Percentiles rank a stretch among this genome's conserved stretches.
Evolutionary conservation across 345 rosid species (phyloP).

Genomic region (Moricandia arvensis): DNA sequence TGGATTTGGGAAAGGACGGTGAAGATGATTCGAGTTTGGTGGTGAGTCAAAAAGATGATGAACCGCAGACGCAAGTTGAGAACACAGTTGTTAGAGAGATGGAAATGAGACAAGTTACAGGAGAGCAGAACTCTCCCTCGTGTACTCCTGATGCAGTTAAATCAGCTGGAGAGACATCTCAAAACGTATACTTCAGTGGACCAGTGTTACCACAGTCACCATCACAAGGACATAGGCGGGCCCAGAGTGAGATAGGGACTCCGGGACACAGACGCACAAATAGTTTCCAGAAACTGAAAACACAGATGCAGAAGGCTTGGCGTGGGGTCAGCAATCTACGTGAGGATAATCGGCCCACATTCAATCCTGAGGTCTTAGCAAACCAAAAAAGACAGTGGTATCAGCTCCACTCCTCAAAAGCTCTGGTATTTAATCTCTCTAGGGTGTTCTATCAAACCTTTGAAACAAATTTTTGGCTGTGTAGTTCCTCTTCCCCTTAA

Average conservation of each 20-base stretch:
- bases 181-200: conserved; percentile 35
- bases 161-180: conserved; percentile 33
- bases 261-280: conserved; percentile 49
- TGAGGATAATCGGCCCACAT: conserved; percentile 51
- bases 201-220: conserved; percentile 38
- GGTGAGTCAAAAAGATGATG: conserved; percentile 17
- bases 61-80: conserved; percentile 23
- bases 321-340: conserved; percentile 59
- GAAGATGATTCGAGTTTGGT: conserved; percentile 23
- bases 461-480: conserved; percentile 8
- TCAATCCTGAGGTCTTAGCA: conserved; percentile 94
- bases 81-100: conserved; percentile 42
- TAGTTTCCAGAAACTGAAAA: conserved; percentile 70
- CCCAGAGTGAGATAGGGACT: conserved; percentile 57
- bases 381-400: conserved; percentile 98
- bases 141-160: conserved; percentile 16
- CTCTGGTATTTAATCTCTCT: conserved; percentile 54
- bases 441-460: conserved; percentile 13
- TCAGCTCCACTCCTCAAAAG: conserved; percentile 81
- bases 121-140: conserved; percentile 39
- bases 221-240: conserved; percentile 54
- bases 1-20: not conserved
- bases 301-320: conserved; percentile 88
- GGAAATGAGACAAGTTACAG: conserved; percentile 53
- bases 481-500: conserved; percentile 13